Evolutionary conservation across 768 basidiomycete genomes (phyloP).

Genomic region (Pleurotus giganteus): DNA sequence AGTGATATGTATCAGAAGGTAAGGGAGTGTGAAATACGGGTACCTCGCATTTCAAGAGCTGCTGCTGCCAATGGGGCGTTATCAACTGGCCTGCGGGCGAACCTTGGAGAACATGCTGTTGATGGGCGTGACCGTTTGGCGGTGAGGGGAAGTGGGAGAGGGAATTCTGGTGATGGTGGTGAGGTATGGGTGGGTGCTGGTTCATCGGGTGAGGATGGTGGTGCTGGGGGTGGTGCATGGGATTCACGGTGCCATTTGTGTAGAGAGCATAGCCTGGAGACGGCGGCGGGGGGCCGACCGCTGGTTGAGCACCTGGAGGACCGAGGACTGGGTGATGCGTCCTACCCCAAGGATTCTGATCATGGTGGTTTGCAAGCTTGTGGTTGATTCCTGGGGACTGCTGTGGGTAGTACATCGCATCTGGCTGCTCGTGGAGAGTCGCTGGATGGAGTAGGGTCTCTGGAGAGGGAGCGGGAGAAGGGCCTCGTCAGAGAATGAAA

Average conservation of each 20-base stretch:
- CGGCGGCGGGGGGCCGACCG: slow-evolving; percentile 62
- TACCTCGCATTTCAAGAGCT: slow-evolving; percentile 90
- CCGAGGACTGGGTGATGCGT: slow-evolving; percentile 53
- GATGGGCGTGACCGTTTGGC: slow-evolving; percentile 63
- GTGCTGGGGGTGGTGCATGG: slow-evolving; percentile 53
- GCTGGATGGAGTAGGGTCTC: background rate
- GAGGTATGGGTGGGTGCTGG: slow-evolving; percentile 49
- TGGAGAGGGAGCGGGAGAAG: background rate
- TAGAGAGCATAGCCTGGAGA: slow-evolving; percentile 78
- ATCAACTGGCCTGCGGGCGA: slow-evolving; percentile 69
- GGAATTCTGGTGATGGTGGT: slow-evolving; percentile 81
- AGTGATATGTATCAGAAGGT: slow-evolving; percentile 14
- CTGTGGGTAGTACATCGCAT: slow-evolving; percentile 82
- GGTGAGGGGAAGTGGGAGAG: slow-evolving; percentile 78
- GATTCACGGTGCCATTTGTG: slow-evolving; percentile 62
- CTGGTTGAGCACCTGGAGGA: slow-evolving; percentile 47
- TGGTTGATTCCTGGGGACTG: slow-evolving; percentile 80
- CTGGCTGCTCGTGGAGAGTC: slow-evolving; percentile 17
- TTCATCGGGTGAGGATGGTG: slow-evolving; percentile 51
- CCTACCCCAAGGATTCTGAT: slow-evolving; percentile 72
- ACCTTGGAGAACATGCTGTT: slow-evolving; percentile 55
- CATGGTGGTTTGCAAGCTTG: slow-evolving; percentile 73
- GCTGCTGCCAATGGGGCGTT: slow-evolving; percentile 89
- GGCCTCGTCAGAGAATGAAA: background rate
- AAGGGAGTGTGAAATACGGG: slow-evolving; percentile 28